Percentiles rank a stretch among this genome's conserved stretches.
Evolutionary conservation across 768 basidiomycete species (phyloP).

Genomic region (Suillus bovinus): DNA sequence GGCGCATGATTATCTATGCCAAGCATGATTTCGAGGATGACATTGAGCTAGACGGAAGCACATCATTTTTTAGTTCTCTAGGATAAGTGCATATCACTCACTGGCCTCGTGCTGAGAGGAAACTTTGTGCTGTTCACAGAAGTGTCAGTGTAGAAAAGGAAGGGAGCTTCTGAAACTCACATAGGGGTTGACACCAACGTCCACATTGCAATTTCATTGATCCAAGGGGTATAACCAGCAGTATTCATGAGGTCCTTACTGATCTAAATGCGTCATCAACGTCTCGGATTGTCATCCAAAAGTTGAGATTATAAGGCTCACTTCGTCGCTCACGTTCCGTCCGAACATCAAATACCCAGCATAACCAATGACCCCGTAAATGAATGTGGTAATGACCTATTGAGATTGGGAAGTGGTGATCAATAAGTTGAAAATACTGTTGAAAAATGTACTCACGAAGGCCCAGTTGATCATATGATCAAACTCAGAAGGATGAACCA

Average conservation of each 20-base stretch:
- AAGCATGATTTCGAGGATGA: conserved; percentile 78
- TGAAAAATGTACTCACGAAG: conserved; percentile 56
- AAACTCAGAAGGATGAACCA: conserved; percentile 81
- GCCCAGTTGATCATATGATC: conserved; percentile 82
- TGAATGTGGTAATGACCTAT: conserved; percentile 61
- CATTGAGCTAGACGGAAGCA: conserved; percentile 55
- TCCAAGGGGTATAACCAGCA: conserved; percentile 63
- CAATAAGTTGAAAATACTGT: conserved; percentile 7
- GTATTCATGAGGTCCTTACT: conserved; percentile 79
- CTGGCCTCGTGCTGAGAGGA: conserved; percentile 79
- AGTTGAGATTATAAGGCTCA: conserved; percentile 31
- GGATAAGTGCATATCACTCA: conserved; percentile 33
- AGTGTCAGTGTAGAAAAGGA: background rate
- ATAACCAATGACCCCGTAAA: conserved; percentile 69
- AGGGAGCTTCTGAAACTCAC: conserved; percentile 40
- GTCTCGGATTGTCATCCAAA: background rate
- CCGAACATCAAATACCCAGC: conserved; percentile 95
- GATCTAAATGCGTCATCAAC: conserved; percentile 47
- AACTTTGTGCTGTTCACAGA: conserved; percentile 70
- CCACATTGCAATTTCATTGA: conserved; percentile 82
- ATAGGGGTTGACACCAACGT: conserved; percentile 80
- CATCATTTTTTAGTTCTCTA: background rate
- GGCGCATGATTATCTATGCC: conserved; percentile 53
- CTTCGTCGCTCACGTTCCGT: conserved; percentile 75
- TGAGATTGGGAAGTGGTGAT: background rate